phyloP scores from a whole-genome alignment of 495 filamentous ascomycete species.

The Aspergillus ellipticus region DNA sequence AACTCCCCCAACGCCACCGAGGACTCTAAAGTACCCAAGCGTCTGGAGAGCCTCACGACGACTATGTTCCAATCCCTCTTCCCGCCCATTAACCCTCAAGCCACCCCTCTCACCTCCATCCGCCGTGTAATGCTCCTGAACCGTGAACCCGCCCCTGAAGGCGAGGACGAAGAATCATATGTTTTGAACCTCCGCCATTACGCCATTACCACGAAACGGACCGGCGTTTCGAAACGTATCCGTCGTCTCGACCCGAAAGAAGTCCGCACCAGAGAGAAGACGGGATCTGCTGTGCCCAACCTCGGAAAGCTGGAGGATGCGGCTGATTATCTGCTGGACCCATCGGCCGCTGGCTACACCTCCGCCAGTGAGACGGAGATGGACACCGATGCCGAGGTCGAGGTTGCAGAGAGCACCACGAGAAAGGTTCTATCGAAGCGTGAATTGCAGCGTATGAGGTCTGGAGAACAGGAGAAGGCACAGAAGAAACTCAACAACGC shows the following conservation, averaged over 20 bases:
- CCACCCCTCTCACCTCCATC: conserved; percentile 81
- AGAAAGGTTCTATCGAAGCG: conserved; percentile 64
- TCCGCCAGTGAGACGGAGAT: conserved; percentile 89
- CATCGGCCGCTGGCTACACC: conserved; percentile 82
- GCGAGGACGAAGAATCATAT: conserved; percentile 64
- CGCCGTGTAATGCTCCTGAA: conserved; percentile 87
- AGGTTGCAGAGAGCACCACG: conserved; percentile 73
- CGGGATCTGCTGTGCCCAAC: conserved; percentile 71
- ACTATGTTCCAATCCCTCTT: conserved; percentile 96
- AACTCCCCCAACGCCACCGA: conserved; percentile 54
- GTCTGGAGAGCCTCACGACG: conserved; percentile 89
- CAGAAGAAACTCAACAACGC: conserved; percentile 30
- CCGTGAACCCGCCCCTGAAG: conserved; percentile 53
- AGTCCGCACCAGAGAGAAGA: conserved; percentile 59
- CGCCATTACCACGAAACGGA: conserved; percentile 83
- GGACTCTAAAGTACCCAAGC: conserved; percentile 66
- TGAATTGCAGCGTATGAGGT: conserved; percentile 53
- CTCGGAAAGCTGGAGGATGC: conserved; percentile 88
- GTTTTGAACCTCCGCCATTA: conserved; percentile 92
- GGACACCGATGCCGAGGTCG: conserved; percentile 94
- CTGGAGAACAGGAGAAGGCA: conserved; percentile 35
- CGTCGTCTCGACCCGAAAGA: conserved; percentile 87
- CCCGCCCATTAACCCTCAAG: conserved; percentile 90
- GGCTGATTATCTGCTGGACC: conserved; percentile 87
- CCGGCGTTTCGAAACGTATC: conserved; percentile 77